Conservation (phyloP, 2,329 filamentous ascomycete genomes). For the Aspergillus amoenus region DNA sequence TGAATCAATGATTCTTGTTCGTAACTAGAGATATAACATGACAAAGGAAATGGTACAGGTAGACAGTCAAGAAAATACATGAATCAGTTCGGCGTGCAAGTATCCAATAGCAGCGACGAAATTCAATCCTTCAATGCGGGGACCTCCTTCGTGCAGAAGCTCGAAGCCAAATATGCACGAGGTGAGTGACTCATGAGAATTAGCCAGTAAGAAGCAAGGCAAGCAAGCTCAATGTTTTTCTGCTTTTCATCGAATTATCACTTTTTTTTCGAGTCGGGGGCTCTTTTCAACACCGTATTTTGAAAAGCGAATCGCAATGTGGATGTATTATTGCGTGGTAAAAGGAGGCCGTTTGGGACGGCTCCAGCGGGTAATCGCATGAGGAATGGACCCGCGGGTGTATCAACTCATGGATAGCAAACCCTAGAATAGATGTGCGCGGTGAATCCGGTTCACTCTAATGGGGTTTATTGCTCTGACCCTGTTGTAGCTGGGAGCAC, state of each 20-base stretch:
- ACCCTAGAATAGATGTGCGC: constrained; percentile 3
- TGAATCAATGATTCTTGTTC: neutral
- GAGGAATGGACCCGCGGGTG: neutral
- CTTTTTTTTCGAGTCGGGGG: neutral
- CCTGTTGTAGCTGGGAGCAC: neutral
- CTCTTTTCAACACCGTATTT: neutral
- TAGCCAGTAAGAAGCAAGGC: constrained; percentile 3
- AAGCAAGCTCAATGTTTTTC: neutral
- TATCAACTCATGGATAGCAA: constrained; percentile 6
- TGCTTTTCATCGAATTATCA: neutral
- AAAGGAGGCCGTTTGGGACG: neutral
- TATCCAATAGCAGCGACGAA: neutral
- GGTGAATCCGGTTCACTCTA: constrained; percentile 11
- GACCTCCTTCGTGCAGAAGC: neutral
- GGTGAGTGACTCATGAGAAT: constrained; percentile 6
- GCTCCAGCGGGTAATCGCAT: neutral
- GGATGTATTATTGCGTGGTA: neutral
- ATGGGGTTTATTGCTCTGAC: neutral
- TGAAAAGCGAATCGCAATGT: neutral
- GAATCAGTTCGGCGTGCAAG: too few relatives aligned
- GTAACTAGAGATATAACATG: neutral
- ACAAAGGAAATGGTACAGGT: neutral
- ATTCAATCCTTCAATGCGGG: constrained; percentile 5
- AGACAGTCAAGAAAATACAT: neutral
- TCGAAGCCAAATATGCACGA: neutral